Base-by-base conservation (phyloP, 1,284 basidiomycete species). In the Cryptococcus wingfieldii region DNA sequence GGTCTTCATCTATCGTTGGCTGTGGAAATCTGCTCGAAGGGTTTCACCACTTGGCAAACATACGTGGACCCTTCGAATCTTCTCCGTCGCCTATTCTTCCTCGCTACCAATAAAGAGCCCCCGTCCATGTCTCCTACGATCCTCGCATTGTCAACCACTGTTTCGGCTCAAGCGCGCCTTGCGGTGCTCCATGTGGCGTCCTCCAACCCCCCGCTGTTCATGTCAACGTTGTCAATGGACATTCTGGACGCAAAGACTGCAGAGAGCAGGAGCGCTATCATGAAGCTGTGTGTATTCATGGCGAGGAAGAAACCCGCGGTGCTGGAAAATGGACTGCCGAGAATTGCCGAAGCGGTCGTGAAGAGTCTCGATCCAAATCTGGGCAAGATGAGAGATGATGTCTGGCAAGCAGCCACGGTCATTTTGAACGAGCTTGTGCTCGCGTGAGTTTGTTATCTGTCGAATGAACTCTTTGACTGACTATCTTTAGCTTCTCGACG, bases 361-460 rank as follows among this genome's bases (percentile, higher is more conserved):
- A 96, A 94, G 72, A 96, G 91, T 8, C 80, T 98, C 43, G 95
- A 98, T 75, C 96, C 95, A 12, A 94, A 90, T 65, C 82, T 86
- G 10, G 89, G 85, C 0, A 80, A 85, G 12, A 84, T 88, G 70
- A 83, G 96, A 14, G 91, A 96, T 46, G 88, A 89, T 1, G 87
- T 98, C 2, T 79, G 90, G 50, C 88, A 94, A 63, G 86, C 90
- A 0, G 95, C 92, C 0, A 98, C 94, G 0, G 90, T 97, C 63
- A 96, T 98, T 50, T 80, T 93, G 47, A 89, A 88, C 51, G 89
- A 88, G 73, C 88, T 90, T 23, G 93, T 96, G 8, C 85, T 87
- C 68, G 90, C 87, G 89, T 92, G 61, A 67, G 86, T 78, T 0
- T n/a, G 39, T 10, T 37, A 16, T n/a, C 45, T 43, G 10, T 43